These are phyloP conservation scores for Colletotrichum abscissum DNA, from an alignment of 2,329 filamentous ascomycete species.

Conservation along the genomic window DNA sequence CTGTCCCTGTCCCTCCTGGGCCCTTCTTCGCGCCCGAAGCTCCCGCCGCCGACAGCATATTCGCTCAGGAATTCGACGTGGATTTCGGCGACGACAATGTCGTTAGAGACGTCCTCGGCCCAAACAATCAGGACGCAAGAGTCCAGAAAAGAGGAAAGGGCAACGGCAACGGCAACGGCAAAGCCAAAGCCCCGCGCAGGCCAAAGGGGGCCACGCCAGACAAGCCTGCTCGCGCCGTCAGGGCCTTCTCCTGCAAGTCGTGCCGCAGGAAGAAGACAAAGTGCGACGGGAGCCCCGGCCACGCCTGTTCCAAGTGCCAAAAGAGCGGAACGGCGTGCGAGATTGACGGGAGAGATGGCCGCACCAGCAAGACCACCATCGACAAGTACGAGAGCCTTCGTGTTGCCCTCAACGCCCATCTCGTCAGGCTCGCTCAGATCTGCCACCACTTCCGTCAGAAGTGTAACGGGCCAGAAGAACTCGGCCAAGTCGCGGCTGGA, in stretches of 20 bases:
- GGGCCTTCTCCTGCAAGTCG: neutral
- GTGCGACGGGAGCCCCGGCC: neutral
- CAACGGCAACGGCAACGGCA: neutral
- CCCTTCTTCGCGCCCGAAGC: no score
- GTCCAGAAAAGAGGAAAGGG: neutral
- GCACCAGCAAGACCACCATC: constrained; percentile 1
- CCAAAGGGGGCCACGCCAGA: no score
- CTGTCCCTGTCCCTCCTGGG: no score
- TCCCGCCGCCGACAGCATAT: no score
- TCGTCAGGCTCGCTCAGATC: neutral
- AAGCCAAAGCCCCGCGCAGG: neutral
- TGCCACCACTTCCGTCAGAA: neutral
- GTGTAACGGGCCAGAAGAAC: fast-evolving
- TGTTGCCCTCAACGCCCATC: neutral
- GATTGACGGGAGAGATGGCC: neutral
- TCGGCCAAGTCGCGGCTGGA: neutral
- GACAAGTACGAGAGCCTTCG: neutral
- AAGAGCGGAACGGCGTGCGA: neutral
- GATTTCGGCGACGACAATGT: neutral
- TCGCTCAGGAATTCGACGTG: no score
- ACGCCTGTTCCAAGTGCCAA: neutral
- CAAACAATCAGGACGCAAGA: neutral
- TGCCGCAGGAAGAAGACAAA: constrained; percentile 2
- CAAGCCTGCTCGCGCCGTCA: neutral
- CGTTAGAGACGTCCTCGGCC: neutral